Percentiles rank a stretch among this genome's conserved stretches.
phyloP scores from a whole-genome alignment of 257 asterid species.

The Nicotiana obtusifolia region DNA sequence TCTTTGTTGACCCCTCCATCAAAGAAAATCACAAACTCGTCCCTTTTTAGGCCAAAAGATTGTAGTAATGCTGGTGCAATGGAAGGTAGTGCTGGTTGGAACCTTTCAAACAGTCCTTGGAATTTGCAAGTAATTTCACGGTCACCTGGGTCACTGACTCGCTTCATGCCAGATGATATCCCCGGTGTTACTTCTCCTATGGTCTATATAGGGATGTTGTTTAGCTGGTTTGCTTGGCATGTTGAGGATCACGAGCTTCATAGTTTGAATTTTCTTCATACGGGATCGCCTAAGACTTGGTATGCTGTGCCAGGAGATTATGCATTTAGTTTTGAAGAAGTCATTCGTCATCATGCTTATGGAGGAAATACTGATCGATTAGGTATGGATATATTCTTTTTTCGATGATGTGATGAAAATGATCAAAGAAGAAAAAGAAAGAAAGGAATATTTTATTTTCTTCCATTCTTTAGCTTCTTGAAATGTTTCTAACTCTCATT shows the following conservation, averaged over 20 bases:
- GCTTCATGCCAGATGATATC: slow-evolving; percentile 98
- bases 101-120: slow-evolving; percentile 95
- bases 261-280: slow-evolving; percentile 90
- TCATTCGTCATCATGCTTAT: slow-evolving; percentile 60
- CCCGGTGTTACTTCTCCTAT: slow-evolving; percentile 99
- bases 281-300: slow-evolving; percentile 98
- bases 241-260: slow-evolving; percentile 99
- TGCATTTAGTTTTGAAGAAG: slow-evolving; percentile 87
- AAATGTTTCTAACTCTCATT: background rate
- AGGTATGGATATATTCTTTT: slow-evolving; percentile 42
- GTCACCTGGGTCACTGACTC: slow-evolving; percentile 91
- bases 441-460: background rate
- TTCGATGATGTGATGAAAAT: background rate
- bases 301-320: slow-evolving; percentile 90
- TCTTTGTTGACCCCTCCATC: slow-evolving; percentile 26
- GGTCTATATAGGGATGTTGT: slow-evolving; percentile 95
- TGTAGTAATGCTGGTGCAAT: slow-evolving; percentile 37
- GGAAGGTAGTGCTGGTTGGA: slow-evolving; percentile 95
- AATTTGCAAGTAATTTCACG: slow-evolving; percentile 93
- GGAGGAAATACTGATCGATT: slow-evolving; percentile 66
- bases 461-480: background rate
- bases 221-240: slow-evolving; percentile 99
- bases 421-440: background rate
- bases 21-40: slow-evolving; percentile 19
- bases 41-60: slow-evolving; percentile 30